These are phyloP conservation scores for Microsporum canis DNA, from an alignment of 2,329 filamentous ascomycete species.

Conservation along the genomic window DNA sequence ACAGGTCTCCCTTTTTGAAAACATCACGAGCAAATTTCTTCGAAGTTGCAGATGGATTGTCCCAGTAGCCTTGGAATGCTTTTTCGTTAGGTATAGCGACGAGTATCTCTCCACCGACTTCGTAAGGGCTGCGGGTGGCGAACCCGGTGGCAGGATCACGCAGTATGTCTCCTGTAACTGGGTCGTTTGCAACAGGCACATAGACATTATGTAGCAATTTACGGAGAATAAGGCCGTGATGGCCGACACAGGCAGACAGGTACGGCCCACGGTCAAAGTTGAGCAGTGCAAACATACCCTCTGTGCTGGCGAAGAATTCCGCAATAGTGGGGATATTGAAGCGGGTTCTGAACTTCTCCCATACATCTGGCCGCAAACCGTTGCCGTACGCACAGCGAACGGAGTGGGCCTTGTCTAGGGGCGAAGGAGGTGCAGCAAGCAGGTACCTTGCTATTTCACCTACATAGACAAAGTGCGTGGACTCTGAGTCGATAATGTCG, in stretches of 20 bases:
- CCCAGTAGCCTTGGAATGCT: slow-evolving; percentile 59
- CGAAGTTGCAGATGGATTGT: slow-evolving; percentile 53
- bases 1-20: slow-evolving; percentile 55
- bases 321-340: slow-evolving; percentile 42
- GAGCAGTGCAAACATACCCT: slow-evolving; percentile 54
- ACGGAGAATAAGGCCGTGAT: slow-evolving; percentile 55
- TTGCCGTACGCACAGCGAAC: slow-evolving; percentile 40
- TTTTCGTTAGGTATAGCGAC: slow-evolving; percentile 48
- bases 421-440: slow-evolving; percentile 49
- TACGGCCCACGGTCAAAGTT: slow-evolving; percentile 54
- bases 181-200: slow-evolving; percentile 57
- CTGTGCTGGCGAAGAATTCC: slow-evolving; percentile 70
- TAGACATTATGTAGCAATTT: slow-evolving; percentile 43
- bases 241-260: slow-evolving; percentile 53
- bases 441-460: slow-evolving; percentile 67
- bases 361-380: slow-evolving; percentile 51
- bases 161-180: slow-evolving; percentile 54
- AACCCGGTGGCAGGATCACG: slow-evolving; percentile 59
- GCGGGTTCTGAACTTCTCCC: slow-evolving; percentile 44
- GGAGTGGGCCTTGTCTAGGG: slow-evolving; percentile 36
- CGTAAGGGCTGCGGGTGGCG: slow-evolving; percentile 50
- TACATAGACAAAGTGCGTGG: slow-evolving; percentile 65
- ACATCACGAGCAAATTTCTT: slow-evolving; percentile 57
- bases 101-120: slow-evolving; percentile 63
- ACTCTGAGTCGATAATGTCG: slow-evolving; percentile 55